These are phyloP conservation scores for Primulina eburnea DNA, from an alignment of 257 asterid species.

Conservation along the genomic window DNA sequence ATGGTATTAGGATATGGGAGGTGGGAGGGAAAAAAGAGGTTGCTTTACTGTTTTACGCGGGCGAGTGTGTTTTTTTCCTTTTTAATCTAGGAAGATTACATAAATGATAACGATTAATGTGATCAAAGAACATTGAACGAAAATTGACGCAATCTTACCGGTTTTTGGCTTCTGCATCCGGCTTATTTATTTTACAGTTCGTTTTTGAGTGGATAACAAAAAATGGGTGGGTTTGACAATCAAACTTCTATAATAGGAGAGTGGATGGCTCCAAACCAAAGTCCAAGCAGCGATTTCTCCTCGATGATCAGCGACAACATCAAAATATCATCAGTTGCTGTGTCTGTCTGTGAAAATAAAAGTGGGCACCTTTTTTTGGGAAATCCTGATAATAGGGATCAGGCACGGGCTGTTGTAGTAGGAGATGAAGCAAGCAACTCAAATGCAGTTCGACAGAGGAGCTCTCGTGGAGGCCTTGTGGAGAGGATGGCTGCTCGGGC, in stretches of 20 bases:
- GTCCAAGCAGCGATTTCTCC: constrained; percentile 47
- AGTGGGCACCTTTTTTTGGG: constrained; percentile 23
- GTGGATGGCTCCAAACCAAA: constrained; percentile 66
- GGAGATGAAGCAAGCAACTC: constrained; percentile 30
- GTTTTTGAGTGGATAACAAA: constrained; percentile 19
- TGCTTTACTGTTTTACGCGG: neutral
- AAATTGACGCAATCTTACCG: constrained; percentile 9
- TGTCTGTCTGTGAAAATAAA: constrained; percentile 33
- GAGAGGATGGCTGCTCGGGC: constrained; percentile 88
- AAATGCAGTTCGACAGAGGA: constrained; percentile 40
- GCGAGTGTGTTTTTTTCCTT: neutral
- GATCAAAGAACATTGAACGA: constrained; percentile 5
- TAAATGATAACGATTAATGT: constrained; percentile 7
- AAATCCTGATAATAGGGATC: constrained; percentile 29
- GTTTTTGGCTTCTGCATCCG: constrained; percentile 10
- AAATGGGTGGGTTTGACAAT: constrained; percentile 71
- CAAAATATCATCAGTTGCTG: constrained; percentile 30
- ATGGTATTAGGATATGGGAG: constrained; percentile 6
- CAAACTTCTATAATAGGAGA: constrained; percentile 67
- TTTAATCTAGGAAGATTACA: neutral
- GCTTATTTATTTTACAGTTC: constrained; percentile 7
- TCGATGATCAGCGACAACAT: constrained; percentile 43
- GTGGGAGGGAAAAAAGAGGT: neutral
- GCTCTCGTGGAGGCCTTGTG: constrained; percentile 59
- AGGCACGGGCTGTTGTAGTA: constrained; percentile 20